Base-by-base conservation (phyloP, 2,329 filamentous ascomycete species). In the Elsinoe necatrix region DNA sequence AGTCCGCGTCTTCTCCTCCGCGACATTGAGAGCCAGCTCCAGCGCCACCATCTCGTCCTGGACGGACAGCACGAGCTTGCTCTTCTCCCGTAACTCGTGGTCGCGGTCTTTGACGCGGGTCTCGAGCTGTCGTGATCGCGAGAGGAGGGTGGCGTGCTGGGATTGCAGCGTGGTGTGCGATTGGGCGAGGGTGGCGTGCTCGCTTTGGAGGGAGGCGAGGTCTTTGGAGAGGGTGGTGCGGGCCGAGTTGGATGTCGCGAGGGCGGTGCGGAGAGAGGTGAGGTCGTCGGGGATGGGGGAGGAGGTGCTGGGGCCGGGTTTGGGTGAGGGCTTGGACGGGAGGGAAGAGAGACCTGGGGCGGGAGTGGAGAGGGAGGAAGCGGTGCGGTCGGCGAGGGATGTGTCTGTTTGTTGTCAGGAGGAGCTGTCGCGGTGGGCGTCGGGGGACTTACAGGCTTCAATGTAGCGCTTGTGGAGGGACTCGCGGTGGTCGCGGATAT, bases 31-130 rank as follows among this genome's bases (percentile, higher is more conserved):
- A 71, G 97, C 87, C 62, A 97, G 77, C 63, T 91, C 91, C 47
- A 96, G 73, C 0, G 89, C 85, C 52, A 95, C 84, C 71, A 95
- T 85, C 71, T 98, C 93, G 71, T 96, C 91, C 73, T 97, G 92
- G 55, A 95, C 85, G 65, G 92, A 81, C 75, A 90, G 86, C 1
- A 95, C 79, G 61, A 96, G 74, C 68, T 91, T 89, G 29, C 84
- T 83, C 75, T 96, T 96, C 58, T 84, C 88, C 57, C 79, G 81
- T 29, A 96, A 72, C 75, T 97, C 93, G 64, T 95, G 88, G 60
- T 95, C 89, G 27, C 87, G 77, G 69, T 96, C 92, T 61, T 81
- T 84, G 39, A 95, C 73, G 60, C 84, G 84, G 41, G 82, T 78
- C 51, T 80, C 76, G 16, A 93, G 73, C 1, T 76, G 71, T 16